A percentile compares a stretch with the other conserved stretches of the same genome.
Conservation (phyloP, 306 rosid species). For the Fragaria vesca region DNA sequence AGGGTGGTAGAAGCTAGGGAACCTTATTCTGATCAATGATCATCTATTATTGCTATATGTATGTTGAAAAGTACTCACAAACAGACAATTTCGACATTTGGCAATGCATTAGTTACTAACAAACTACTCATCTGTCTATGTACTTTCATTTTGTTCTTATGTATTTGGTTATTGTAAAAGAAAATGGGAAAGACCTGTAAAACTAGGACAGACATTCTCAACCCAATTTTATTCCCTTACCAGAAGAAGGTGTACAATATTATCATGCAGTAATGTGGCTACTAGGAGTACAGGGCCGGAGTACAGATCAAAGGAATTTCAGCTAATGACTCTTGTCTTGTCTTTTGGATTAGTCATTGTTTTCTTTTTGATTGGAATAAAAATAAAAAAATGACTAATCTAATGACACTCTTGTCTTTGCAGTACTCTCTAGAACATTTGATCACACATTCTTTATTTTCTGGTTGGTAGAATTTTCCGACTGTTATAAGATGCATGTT, state of each 20-base stretch:
- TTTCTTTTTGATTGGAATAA: neutral
- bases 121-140: neutral
- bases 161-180: neutral
- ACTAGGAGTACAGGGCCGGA: neutral
- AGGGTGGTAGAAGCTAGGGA: neutral
- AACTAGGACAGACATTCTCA: neutral
- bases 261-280: neutral
- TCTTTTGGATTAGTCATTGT: too few species aligned
- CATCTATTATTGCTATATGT: neutral
- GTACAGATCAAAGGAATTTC: neutral
- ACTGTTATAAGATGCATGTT: neutral
- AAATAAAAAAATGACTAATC: neutral
- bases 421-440: neutral
- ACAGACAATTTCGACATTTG: neutral
- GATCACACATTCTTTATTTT: neutral
- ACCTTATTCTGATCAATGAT: neutral
- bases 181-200: neutral
- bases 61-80: neutral
- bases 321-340: too few species aligned
- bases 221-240: neutral
- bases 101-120: neutral
- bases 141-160: neutral
- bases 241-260: neutral
- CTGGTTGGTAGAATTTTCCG: neutral
- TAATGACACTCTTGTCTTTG: neutral